A percentile compares a stretch with the other conserved stretches of the same genome.
Conservation (phyloP, 352 stramenopile species). For the Globisporangium echinulatum region DNA sequence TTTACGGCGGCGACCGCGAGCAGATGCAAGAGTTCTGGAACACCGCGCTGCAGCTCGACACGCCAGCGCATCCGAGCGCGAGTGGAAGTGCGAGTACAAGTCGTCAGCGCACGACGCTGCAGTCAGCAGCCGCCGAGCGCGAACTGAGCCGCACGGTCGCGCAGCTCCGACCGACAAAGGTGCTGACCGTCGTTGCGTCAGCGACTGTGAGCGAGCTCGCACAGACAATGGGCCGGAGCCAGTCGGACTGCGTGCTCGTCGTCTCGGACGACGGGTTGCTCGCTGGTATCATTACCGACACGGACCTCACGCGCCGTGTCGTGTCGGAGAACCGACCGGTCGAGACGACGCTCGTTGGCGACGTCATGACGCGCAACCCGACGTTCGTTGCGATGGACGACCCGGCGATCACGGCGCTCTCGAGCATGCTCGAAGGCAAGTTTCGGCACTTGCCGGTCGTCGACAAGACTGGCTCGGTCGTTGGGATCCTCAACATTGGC, state of each 20-base stretch:
- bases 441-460: conserved; percentile 85
- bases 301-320: conserved; percentile 76
- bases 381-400: conserved; percentile 83
- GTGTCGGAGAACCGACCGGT: conserved; percentile 74
- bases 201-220: conserved; percentile 83
- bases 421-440: conserved; percentile 81
- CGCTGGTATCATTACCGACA: conserved; percentile 94
- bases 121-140: conserved; percentile 46
- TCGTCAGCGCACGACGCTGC: conserved; percentile 54
- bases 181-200: conserved; percentile 82
- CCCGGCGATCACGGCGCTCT: conserved; percentile 80
- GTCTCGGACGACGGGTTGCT: conserved; percentile 85
- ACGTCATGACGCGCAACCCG: conserved; percentile 82
- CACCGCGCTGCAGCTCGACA: conserved; percentile 72
- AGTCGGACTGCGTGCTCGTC: conserved; percentile 91
- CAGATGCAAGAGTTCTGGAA: conserved; percentile 90
- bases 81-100: conserved; percentile 20
- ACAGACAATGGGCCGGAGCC: conserved; percentile 85
- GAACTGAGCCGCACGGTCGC: conserved; percentile 76
- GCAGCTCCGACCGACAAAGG: conserved; percentile 78
- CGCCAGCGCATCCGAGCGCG: conserved; percentile 40
- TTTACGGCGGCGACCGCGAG: conserved; percentile 83
- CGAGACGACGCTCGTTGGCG: conserved; percentile 57
- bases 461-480: conserved; percentile 77
- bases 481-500: conserved; percentile 96